Conservation (phyloP, 2,329 filamentous ascomycete genomes). For the Phyllosticta paracitricarpa region DNA sequence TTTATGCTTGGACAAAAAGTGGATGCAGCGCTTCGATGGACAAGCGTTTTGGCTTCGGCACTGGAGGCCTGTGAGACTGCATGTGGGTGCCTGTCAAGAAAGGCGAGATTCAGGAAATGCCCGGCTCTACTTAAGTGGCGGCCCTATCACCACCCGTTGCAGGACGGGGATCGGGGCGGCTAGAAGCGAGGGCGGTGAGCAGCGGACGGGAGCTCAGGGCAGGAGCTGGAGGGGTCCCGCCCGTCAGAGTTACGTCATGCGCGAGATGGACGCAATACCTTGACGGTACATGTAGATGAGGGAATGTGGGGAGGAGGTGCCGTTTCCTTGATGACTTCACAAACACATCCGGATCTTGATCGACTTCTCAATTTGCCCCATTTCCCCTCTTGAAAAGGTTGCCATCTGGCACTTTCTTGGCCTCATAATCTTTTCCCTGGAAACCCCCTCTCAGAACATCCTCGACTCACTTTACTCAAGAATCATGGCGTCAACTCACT, state of each 20-base stretch:
- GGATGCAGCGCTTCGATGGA: neutral
- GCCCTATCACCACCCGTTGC: neutral
- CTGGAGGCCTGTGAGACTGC: neutral
- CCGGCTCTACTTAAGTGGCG: neutral
- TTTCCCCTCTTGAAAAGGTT: neutral
- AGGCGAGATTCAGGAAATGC: neutral
- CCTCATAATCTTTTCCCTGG: neutral
- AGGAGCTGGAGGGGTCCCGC: neutral
- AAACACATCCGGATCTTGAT: neutral
- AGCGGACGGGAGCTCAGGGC: neutral
- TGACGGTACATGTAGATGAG: too few relatives aligned
- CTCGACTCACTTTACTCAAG: neutral
- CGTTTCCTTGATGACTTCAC: neutral
- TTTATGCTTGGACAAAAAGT: neutral
- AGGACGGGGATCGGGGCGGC: neutral
- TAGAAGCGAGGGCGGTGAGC: neutral
- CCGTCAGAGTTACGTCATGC: neutral
- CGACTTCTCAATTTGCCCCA: neutral
- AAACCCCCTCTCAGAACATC: neutral
- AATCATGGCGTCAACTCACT: slow-evolving; percentile 34
- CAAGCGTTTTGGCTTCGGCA: neutral
- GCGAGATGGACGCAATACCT: neutral
- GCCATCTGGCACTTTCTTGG: neutral
- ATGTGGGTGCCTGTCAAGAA: neutral
- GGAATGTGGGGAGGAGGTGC: too few relatives aligned